Evolutionary conservation across 495 filamentous ascomycete species (phyloP), one percentile per base, ranked within the genome.

Genomic region (Darksidea phi): DNA sequence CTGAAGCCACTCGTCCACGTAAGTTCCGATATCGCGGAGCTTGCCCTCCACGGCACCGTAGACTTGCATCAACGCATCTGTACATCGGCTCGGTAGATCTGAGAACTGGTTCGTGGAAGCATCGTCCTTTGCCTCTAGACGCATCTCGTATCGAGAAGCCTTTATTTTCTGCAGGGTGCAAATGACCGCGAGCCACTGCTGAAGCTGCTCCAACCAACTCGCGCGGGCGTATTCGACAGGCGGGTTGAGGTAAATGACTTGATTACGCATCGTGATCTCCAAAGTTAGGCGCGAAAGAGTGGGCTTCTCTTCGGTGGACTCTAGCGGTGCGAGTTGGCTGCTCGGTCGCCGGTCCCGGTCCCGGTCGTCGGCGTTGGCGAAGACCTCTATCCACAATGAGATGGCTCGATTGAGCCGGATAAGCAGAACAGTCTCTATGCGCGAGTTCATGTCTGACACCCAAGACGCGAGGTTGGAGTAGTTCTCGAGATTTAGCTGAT

Each of bases 1-100:
- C 69, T 96, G 94, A 36, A 97, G 78, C 94, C 94, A 99, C 75
- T 96, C 91, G 69, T 96, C 89, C 11, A 97, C 88, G 71, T 97
- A 99, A 17, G 75, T 76, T 17, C 87, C 82, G 32, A 97, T 88
- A 18, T 85, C 84, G 17, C 79, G 76, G 13, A 97, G 72, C 73
- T 89, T 93, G 36, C 81, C 79, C 69, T 97, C 92, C 17, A 99
- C 79, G 1, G 84, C 84, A 23, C 75, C 78, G 70, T 97, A 96
- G 1, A 95, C 91, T 61, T 86, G 78, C 32, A 84, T 80, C 15
- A 99, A 81, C 37, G 85, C 85, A 34, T 84, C 79, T 15, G 88
- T 88, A 71, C 94, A 97, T 56, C 82, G 81, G 53, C 82, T 80
- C 3, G 92, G 90, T n/a, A 98, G 84, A 65, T 90, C 82, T n/a